These are phyloP conservation scores for Patellifolia procumbens DNA, from an alignment of 179 eudicot species.

Conservation along the genomic window DNA sequence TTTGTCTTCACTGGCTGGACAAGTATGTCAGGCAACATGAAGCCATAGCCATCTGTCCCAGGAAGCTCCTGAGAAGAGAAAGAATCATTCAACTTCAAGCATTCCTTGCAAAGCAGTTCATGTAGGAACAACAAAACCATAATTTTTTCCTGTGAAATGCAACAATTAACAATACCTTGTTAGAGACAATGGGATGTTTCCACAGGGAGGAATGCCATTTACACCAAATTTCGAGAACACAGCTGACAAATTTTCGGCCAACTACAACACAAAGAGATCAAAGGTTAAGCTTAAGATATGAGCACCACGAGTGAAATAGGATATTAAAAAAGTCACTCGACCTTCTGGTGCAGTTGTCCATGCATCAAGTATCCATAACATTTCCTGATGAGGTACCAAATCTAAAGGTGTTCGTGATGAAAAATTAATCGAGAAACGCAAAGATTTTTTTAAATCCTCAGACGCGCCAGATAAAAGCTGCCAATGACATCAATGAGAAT, in stretches of 20 bases:
- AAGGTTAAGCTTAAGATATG: not conserved
- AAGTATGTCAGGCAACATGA: constrained; percentile 52
- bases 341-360: constrained; percentile 55
- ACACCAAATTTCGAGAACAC: constrained; percentile 80
- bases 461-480: constrained; percentile 53
- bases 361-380: constrained; percentile 69
- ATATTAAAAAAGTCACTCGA: constrained; percentile 25
- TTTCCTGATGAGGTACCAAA: constrained; percentile 69
- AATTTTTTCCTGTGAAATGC: no score
- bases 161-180: constrained; percentile 41
- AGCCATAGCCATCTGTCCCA: constrained; percentile 26
- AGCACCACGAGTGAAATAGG: not conserved
- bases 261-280: constrained; percentile 38
- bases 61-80: constrained; percentile 40
- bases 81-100: not conserved
- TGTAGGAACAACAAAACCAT: not conserved
- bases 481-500: constrained; percentile 17
- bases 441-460: constrained; percentile 41
- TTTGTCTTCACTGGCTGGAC: constrained; percentile 56
- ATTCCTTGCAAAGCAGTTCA: not conserved
- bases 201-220: constrained; percentile 90
- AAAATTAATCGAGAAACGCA: constrained; percentile 49
- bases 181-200: constrained; percentile 39
- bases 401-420: constrained; percentile 80
- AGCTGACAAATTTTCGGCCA: constrained; percentile 47